A percentile compares a stretch with the other conserved stretches of the same genome.
phyloP scores from a whole-genome alignment of 2,329 filamentous ascomycete genomes.

The Fusarium pseudograminearum region DNA sequence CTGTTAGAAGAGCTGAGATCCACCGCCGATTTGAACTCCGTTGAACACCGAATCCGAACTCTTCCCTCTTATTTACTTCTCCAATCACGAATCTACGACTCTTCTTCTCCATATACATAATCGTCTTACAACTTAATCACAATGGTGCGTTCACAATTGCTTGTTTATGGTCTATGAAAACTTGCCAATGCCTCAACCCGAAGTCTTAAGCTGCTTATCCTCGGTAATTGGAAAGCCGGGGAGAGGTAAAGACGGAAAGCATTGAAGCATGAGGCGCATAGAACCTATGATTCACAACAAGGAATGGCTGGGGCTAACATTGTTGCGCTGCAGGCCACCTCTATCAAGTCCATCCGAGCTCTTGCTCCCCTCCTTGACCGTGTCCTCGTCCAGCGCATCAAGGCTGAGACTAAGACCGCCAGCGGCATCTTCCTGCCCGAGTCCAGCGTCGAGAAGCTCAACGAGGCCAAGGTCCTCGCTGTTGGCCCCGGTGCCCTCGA shows the following conservation, averaged over 20 bases:
- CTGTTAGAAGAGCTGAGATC: conserved; percentile 55
- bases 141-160: conserved; percentile 47
- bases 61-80: conserved; percentile 26
- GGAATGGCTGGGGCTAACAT: conserved; percentile 12
- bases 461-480: conserved; percentile 95
- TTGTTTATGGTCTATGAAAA: neutral
- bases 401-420: conserved; percentile 96
- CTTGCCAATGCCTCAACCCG: conserved; percentile 11
- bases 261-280: conserved; percentile 15
- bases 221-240: conserved; percentile 39
- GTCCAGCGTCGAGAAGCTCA: conserved; percentile 96
- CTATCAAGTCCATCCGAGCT: conserved; percentile 94
- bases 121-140: conserved; percentile 37
- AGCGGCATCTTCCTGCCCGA: conserved; percentile 98
- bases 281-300: neutral
- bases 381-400: conserved; percentile 96
- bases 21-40: conserved; percentile 47
- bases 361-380: conserved; percentile 97
- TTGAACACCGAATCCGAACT: conserved; percentile 41
- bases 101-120: conserved; percentile 17
- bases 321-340: conserved; percentile 64
- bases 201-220: conserved; percentile 29
- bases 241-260: neutral
- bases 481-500: conserved; percentile 91
- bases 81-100: conserved; percentile 40